Base-by-base conservation (phyloP, 2,329 filamentous ascomycete genomes). In the Botrytis sinoallii region DNA sequence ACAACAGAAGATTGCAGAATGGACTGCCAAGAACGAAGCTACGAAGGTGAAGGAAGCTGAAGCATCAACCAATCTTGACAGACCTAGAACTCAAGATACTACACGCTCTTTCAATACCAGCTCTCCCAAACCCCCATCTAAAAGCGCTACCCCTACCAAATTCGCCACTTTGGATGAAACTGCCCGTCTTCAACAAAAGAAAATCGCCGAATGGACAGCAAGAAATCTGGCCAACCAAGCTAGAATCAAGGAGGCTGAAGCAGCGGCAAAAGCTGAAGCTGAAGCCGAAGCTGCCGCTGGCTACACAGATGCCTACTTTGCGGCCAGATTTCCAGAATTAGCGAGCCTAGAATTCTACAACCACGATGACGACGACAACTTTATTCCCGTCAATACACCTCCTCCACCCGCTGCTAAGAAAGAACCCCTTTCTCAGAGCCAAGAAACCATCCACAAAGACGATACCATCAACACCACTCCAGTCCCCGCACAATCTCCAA, bases 61-160 rank as follows among this genome's bases (percentile, higher is more conserved):
- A 16, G n/a, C 14, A 7, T 4, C 5, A 18, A 18, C 52, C 1
- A 6, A 16, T 29, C 2, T 14, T 1, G 1, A 3, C 0, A 55
- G 6, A 55, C 52, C n/a, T 1, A 18, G n/a, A 29, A 29, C 52
- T 18, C 14, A 57, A 29, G n/a, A 57, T 1, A 57, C 3, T 6
- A 57, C 52, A 8, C 52, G 16, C n/a, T 57, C 52, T 8, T 57
- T 57, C 52, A 57, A 29, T 0, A 18, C n/a, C n/a, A 29, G 2
- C 4, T 18, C 6, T 1, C 14, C 6, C 14, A 29, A 14, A 16
- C 18, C 52, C 5, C 52, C 14, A 29, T 57, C n/a, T 18, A 5
- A 18, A 14, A 18, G 7, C 14, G 14, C 52, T 18, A 0, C 6
- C 14, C 6, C 14, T 16, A 4, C 7, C n/a, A 29, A 18, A 57